Conservation (phyloP, 495 filamentous ascomycete species). For the Aspergillus funiculosus region DNA sequence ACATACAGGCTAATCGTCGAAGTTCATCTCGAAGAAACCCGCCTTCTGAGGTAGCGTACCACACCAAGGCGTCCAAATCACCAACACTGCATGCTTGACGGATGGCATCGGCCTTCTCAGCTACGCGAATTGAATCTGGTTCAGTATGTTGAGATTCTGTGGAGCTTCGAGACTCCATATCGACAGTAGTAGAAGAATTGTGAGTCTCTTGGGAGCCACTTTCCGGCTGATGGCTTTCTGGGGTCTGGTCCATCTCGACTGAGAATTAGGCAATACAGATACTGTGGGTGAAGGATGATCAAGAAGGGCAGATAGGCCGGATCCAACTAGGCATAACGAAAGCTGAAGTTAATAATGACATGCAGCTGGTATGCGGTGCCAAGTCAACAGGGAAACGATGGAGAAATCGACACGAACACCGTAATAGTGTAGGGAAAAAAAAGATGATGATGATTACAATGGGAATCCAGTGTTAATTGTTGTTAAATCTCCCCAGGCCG, state of each 20-base stretch:
- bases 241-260: neutral
- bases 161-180: conserved; percentile 1
- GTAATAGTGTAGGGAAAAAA: neutral
- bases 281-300: too few relatives aligned
- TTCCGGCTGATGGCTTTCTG: neutral
- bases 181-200: neutral
- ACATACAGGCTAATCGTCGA: conserved; percentile 79
- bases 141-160: conserved; percentile 2
- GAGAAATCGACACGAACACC: too few relatives aligned
- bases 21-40: conserved; percentile 78
- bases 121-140: conserved; percentile 2
- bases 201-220: neutral
- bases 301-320: neutral
- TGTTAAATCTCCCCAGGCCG: too few relatives aligned
- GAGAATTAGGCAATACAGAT: too few relatives aligned
- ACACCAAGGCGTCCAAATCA: conserved; percentile 57
- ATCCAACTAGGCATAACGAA: neutral
- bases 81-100: conserved; percentile 58
- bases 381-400: too few relatives aligned
- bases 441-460: too few relatives aligned
- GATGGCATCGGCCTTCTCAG: conserved; percentile 46
- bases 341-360: conserved; percentile 6
- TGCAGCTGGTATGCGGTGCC: neutral
- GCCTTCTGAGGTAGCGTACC: conserved; percentile 62
- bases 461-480: too few relatives aligned